Evolutionary conservation across 1,284 basidiomycete genomes (phyloP).

Genomic region (Microbotryum lychnidis-dioicae): DNA sequence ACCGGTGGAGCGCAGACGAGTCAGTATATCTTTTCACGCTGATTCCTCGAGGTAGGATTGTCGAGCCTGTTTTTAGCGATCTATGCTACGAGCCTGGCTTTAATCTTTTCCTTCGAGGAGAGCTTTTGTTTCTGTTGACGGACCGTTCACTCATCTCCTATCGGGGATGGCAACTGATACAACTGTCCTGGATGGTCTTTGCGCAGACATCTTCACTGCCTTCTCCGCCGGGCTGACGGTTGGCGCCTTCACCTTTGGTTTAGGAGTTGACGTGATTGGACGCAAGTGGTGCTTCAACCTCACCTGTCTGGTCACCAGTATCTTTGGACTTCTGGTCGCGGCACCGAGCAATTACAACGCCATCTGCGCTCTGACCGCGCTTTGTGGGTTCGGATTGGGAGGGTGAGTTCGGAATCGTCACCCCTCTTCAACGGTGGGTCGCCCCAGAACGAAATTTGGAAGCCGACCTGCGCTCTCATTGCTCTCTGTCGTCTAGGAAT

Average conservation of each 20-base stretch:
- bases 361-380: slow-evolving; percentile 39
- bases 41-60: slow-evolving; percentile 28
- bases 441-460: too few species aligned
- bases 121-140: too few species aligned
- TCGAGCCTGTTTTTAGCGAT: slow-evolving; percentile 51
- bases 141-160: too few species aligned
- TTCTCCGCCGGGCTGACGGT: slow-evolving; percentile 48
- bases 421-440: too few species aligned
- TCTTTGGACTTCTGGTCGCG: slow-evolving; percentile 51
- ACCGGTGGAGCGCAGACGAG: slow-evolving; percentile 24
- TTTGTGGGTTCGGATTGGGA: slow-evolving; percentile 49
- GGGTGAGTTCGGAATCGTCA: slow-evolving; percentile 44
- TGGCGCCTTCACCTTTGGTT: slow-evolving; percentile 50
- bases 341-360: slow-evolving; percentile 38
- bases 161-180: too few species aligned
- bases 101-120: too few species aligned
- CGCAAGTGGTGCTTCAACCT: slow-evolving; percentile 61
- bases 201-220: slow-evolving; percentile 57
- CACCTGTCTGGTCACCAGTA: slow-evolving; percentile 59
- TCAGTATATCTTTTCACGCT: slow-evolving; percentile 37
- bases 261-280: slow-evolving; percentile 38
- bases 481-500: slow-evolving; percentile 32
- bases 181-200: slow-evolving; percentile 40
- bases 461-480: too few species aligned
- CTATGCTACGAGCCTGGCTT: too few species aligned